phyloP scores from a whole-genome alignment of 352 stramenopile genomes.

The Phytophthora capsici region DNA sequence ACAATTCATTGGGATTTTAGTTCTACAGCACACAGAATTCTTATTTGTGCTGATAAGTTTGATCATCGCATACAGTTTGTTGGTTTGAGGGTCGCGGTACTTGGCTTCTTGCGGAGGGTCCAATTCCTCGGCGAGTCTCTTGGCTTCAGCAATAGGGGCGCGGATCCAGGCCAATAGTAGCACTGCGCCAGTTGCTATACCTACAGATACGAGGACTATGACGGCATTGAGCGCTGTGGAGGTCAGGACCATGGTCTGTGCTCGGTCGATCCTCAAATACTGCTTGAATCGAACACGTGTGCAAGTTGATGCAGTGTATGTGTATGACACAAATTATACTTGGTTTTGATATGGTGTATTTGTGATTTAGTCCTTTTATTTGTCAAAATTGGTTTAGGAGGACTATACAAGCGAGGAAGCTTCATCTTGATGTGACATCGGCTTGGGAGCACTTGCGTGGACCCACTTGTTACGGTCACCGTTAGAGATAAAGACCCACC shows the following conservation, averaged over 20 bases:
- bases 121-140: slow-evolving; percentile 49
- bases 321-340: not conserved
- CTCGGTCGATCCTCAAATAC: slow-evolving; percentile 8
- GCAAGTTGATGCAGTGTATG: slow-evolving; percentile 13
- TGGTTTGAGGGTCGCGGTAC: slow-evolving; percentile 61
- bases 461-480: slow-evolving; percentile 73
- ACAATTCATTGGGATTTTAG: slow-evolving; percentile 2
- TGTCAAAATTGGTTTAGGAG: slow-evolving; percentile 15
- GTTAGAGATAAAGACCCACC: slow-evolving; percentile 56
- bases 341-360: slow-evolving; percentile 8
- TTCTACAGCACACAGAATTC: not conserved
- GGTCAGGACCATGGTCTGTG: slow-evolving; percentile 15
- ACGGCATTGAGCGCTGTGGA: slow-evolving; percentile 23
- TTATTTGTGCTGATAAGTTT: slow-evolving; percentile 6
- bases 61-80: slow-evolving; percentile 55
- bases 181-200: slow-evolving; percentile 30
- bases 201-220: slow-evolving; percentile 25
- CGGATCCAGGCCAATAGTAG: slow-evolving; percentile 65
- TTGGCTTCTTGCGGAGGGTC: slow-evolving; percentile 63
- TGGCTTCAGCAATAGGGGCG: slow-evolving; percentile 61
- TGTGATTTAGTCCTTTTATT: slow-evolving; percentile 19
- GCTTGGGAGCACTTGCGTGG: slow-evolving; percentile 40
- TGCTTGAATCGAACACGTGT: slow-evolving; percentile 21
- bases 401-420: slow-evolving; percentile 27
- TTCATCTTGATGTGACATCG: slow-evolving; percentile 24